Evolutionary conservation across 768 basidiomycete species (phyloP).

Genomic region (Leccinellum luteum): DNA sequence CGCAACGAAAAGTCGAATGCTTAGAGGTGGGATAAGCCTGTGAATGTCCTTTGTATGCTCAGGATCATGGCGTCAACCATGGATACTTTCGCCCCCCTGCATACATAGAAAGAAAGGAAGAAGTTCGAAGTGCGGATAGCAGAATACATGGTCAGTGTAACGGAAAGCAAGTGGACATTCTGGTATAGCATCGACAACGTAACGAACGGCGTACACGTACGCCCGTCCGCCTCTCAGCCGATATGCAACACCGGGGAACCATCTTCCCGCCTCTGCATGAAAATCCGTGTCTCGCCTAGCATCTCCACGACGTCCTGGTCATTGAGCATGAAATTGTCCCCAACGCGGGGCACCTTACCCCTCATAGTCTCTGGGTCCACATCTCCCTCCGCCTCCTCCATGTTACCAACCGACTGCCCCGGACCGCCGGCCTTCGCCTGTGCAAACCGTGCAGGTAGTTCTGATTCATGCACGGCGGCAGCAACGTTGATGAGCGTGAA

Average conservation of each 20-base stretch:
- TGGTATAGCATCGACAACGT: neutral
- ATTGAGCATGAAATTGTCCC: neutral
- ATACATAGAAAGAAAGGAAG: neutral
- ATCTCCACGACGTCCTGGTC: constrained; percentile 4
- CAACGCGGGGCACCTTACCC: neutral
- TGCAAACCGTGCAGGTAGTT: constrained; percentile 22
- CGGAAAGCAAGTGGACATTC: neutral
- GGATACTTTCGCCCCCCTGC: too few relatives aligned
- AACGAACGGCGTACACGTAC: neutral
- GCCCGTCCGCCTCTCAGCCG: constrained; percentile 1
- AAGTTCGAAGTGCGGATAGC: too few relatives aligned
- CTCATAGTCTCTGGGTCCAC: neutral
- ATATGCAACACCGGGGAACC: constrained; percentile 21
- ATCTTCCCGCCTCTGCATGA: constrained; percentile 16
- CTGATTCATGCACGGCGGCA: constrained; percentile 22
- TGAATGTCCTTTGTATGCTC: too few relatives aligned
- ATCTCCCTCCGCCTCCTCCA: neutral
- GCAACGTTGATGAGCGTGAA: constrained; percentile 26
- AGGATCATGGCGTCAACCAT: too few relatives aligned
- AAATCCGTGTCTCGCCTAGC: constrained; percentile 8
- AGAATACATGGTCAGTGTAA: neutral
- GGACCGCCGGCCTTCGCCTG: neutral
- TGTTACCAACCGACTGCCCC: neutral
- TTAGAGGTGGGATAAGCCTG: too few relatives aligned
- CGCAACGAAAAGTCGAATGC: too few relatives aligned